phyloP scores from a whole-genome alignment of 768 basidiomycete species.

The Macrocybe gigantea region DNA sequence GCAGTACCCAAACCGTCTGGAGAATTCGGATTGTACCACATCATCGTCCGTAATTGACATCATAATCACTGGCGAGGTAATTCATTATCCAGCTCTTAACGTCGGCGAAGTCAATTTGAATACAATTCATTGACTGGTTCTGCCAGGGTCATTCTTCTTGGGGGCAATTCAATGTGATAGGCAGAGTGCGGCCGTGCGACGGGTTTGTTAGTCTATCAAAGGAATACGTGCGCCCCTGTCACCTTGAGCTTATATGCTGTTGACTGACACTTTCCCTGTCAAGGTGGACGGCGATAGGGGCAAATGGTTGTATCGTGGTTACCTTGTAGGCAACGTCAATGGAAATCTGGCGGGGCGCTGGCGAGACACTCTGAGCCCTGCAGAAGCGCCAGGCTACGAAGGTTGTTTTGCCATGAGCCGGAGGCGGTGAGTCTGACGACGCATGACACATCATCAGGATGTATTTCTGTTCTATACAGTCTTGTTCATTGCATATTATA shows the following conservation, averaged over 20 bases:
- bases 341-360: constrained; percentile 80
- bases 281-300: constrained; percentile 72
- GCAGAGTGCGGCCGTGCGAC: constrained; percentile 76
- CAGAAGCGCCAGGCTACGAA: constrained; percentile 68
- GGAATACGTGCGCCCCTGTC: constrained; percentile 58
- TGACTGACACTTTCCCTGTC: constrained; percentile 2
- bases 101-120: neutral
- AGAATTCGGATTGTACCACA: no score
- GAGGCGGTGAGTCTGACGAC: constrained; percentile 32
- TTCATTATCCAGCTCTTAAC: neutral
- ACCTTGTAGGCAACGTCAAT: constrained; percentile 62
- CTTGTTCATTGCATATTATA: no score
- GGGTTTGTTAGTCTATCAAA: constrained; percentile 80
- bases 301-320: constrained; percentile 83
- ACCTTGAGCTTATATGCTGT: constrained; percentile 5
- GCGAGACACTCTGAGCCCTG: constrained; percentile 75
- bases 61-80: constrained; percentile 71
- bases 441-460: neutral
- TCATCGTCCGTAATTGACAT: constrained; percentile 35
- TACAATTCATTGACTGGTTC: neutral
- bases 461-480: neutral
- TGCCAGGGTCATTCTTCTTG: constrained; percentile 83
- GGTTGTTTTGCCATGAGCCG: constrained; percentile 79
- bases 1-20: no score
- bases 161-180: constrained; percentile 80